These are phyloP conservation scores for Ogataea salicorniae DNA, from an alignment of 805 yeast species.

Conservation along the genomic window DNA sequence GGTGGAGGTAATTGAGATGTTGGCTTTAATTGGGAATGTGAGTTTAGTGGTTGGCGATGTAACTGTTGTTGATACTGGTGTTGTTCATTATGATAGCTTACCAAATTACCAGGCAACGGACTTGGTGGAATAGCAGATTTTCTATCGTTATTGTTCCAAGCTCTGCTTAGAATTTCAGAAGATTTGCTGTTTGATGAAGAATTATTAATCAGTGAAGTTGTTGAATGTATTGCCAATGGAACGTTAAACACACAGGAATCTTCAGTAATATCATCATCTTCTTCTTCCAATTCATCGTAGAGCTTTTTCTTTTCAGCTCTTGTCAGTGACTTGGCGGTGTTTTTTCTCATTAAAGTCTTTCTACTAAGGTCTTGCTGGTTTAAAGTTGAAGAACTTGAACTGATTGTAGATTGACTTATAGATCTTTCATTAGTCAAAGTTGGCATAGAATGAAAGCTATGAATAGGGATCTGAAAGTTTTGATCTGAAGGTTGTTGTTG, in stretches of 20 bases:
- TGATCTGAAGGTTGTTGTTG: neutral
- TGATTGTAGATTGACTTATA: conserved; percentile 7
- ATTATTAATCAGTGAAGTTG: conserved; percentile 25
- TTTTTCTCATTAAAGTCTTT: conserved; percentile 3
- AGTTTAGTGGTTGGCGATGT: neutral
- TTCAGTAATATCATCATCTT: conserved; percentile 35
- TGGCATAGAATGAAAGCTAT: conserved; percentile 17
- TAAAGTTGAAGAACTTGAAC: conserved; percentile 9
- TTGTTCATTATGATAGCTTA: neutral
- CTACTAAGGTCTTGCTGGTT: conserved; percentile 1
- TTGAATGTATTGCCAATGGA: conserved; percentile 40
- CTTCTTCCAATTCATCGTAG: conserved; percentile 28
- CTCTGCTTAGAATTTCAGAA: conserved; percentile 20
- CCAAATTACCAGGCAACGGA: conserved; percentile 41
- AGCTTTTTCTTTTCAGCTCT: conserved; percentile 25
- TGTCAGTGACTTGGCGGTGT: conserved; percentile 12
- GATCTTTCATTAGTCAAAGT: conserved; percentile 5
- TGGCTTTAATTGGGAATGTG: neutral
- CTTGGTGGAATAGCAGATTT: conserved; percentile 37
- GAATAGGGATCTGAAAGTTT: neutral
- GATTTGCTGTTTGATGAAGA: conserved; percentile 11
- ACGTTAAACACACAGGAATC: conserved; percentile 46
- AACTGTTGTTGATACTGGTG: conserved; percentile 1
- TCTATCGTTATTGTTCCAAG: conserved; percentile 19
- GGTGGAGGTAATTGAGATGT: no score